Evolutionary conservation across 345 rosid genomes (phyloP), one percentile per base, ranked within the genome.

Genomic region (Linum lewisii): DNA sequence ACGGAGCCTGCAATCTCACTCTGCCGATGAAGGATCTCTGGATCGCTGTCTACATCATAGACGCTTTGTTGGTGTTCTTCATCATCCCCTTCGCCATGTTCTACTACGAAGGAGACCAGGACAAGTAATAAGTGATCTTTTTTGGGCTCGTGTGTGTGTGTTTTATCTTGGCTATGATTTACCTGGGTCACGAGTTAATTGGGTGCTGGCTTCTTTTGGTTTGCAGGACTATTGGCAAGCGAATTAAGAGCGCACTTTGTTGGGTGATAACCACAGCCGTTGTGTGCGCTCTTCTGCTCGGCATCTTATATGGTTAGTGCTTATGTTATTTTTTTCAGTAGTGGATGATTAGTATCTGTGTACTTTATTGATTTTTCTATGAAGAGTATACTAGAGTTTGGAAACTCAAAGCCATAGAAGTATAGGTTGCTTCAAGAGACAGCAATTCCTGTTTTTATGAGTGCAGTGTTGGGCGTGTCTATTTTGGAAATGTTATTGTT

Each of bases 101-200:
- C 71, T 92, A 75, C 86, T 92, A 92, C 64, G 98, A 92, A 78
- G 98, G 95, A 62, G 98, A 92, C 77, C 98, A 86, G 86, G 98
- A 92, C 78, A 92, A 86, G 98, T 92, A 42, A 54, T n/a, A n/a
- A 3, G 92, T 81, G 21, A 60, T 32, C 24, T n/a, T 55, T 59
- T 11, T 6, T 16, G n/a, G n/a, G n/a, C n/a, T n/a, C n/a, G n/a
- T n/a, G n/a, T n/a, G n/a, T n/a, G n/a, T n/a, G n/a, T n/a, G n/a
- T 16, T 16, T 42, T 42, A 3, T 16, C 47, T 42, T 42, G 4
- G 15, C 14, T 42, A 42, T 42, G 47, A 42, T 42, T 16, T 42
- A 11, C n/a, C n/a, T 16, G 9, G 47, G 47, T 42, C 47, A 42
- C 2, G 9, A 4, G 18, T 4, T 11, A 11, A 42, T 42, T 5